Evolutionary conservation across 2,329 filamentous ascomycete genomes (phyloP), one percentile per base, ranked within the genome.

Genomic region (Paracorniculantispora psalliotae): DNA sequence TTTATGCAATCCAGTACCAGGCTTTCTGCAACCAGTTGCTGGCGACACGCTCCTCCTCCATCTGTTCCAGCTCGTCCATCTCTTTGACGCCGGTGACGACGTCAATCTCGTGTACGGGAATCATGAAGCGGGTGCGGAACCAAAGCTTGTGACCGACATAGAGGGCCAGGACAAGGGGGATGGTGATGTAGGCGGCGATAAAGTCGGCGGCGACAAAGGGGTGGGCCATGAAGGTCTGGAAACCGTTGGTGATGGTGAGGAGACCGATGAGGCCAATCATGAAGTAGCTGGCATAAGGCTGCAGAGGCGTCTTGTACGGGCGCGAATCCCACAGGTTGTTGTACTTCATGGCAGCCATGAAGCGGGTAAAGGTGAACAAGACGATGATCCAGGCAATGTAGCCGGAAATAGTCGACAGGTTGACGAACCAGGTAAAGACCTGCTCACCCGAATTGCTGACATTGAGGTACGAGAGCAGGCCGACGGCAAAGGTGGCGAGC

Each of bases 161-260:
- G 0, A 99, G 75, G 0, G 76, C 71, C 2, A 85, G 63, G 70
- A 89, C 89, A 64, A 80, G 81, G 48, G 78, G 86, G 0, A 88
- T 75, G 10, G 79, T 87, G 66, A 89, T 77, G 66, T 86, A 91
- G 66, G 73, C 79, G 0, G 83, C 81, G n/a, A 87, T 61, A 66
- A 94, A 94, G 65, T 78, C 78, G 5, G 79, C 76, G 0, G 79
- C 81, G 17, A 77, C 81, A 81, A 86, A 93, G 28, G 85, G 77
- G 8, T 77, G 74, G 0, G 84, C 82, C 69, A 87, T 88, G 69
- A 93, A 92, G 15, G 88, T 82, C 37, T 86, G 81, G 72, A 92
- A 93, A 1, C 89, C 90, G 66, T 91, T 91, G 64, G 90, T 86
- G 3, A 92, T 72, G 1, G 81, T 83, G n/a, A 92, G 76, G 26